Evolutionary conservation across 169 alveolate genomes (phyloP), one percentile per base, ranked within the genome.

Genomic region (Babesia ovis): DNA sequence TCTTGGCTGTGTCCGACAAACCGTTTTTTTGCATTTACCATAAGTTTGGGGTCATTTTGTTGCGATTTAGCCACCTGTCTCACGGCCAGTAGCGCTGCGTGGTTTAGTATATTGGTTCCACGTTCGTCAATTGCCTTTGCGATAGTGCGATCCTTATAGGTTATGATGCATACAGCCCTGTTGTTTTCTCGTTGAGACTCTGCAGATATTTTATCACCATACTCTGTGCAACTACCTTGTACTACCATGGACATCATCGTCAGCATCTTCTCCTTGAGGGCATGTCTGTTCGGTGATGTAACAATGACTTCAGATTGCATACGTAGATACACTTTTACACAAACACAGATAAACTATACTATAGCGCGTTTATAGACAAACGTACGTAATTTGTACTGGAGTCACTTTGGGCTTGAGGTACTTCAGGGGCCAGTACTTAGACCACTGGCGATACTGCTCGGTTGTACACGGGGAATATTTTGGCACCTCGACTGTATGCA

Each of bases 391-490:
- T 23, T 53, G 43, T 16, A 80, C 56, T 41, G 91, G 91, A 37
- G 71, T 89, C 57, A 82, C 74, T 14, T 81, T 50, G 14, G 95
- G 95, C 70, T 83, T 86, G 35, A 86, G 68, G 62, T 66, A 91
- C 68, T 84, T 76, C 55, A 90, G 67, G 14, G 95, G 95, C 95
- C 95, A 91, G 66, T 57, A 56, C n/a, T 29, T 56, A 18, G 91
- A 89, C 85, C 91, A 90, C 55, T 90, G 76, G 4, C 46, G 34
- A 69, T 66, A 90, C 55, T 86, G 91, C 37, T 90, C 87, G 43
- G 51, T 62, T 23, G 92, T 86, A 41, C 79, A 50, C 8, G 95
- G 95, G 39, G 93, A 76, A 57, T 89, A 60, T 56, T 57, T 84
- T 42, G 94, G 91, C 34, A 90, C 92, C 41, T 71, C 57, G 23